A percentile compares a stretch with the other conserved stretches of the same genome.
Evolutionary conservation across 73 alveolate species (phyloP).

Genomic region (Paramecium pentaurelia): DNA sequence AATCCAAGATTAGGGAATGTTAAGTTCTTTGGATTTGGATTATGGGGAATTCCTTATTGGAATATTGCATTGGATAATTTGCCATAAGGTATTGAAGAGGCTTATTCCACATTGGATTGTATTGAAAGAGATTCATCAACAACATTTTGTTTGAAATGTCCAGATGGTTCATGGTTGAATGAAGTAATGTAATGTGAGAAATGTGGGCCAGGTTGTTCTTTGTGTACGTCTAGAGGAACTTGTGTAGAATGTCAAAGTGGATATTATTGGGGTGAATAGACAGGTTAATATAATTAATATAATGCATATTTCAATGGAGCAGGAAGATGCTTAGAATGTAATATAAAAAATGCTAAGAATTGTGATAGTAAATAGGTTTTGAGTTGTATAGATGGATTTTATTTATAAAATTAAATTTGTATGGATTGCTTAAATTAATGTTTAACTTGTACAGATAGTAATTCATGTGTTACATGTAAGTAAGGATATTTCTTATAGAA

Average conservation of each 20-base stretch:
- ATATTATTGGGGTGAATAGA: neutral
- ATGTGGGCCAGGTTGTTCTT: neutral
- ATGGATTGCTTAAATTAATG: neutral
- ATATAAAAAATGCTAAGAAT: neutral
- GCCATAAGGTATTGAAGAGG: neutral
- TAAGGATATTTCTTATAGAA: neutral
- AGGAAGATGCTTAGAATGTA: neutral
- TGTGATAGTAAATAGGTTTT: neutral
- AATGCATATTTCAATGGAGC: neutral
- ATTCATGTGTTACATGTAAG: neutral
- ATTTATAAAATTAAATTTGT: neutral
- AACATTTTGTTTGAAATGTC: neutral
- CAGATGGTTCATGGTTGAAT: constrained; percentile 8
- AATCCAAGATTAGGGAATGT: neutral
- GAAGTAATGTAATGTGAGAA: constrained; percentile 2
- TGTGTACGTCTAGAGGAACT: constrained; percentile 7
- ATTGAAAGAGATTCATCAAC: neutral
- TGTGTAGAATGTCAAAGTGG: neutral
- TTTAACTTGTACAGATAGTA: neutral
- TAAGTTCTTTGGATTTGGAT: neutral
- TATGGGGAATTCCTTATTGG: constrained; percentile 18
- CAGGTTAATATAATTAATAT: neutral
- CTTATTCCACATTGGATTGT: constrained; percentile 1
- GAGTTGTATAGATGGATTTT: neutral
- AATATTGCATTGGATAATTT: neutral